Evolutionary conservation across 371 early-diverging fungal species (phyloP).

Genomic region (Apophysomyces variabilis): DNA sequence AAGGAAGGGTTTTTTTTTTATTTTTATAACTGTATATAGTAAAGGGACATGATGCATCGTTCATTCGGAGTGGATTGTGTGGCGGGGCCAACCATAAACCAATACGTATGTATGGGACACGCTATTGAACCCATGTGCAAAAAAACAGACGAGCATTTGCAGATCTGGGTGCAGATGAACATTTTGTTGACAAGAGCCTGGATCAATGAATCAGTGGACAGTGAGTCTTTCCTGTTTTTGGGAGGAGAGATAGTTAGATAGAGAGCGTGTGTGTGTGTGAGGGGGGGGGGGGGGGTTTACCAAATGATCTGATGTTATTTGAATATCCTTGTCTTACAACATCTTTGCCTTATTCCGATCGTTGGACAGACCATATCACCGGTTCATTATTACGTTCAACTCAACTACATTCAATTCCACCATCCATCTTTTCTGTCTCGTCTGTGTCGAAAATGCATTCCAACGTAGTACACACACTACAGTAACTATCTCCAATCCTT

Average conservation of each 20-base stretch:
- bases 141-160: too few species aligned
- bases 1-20: not conserved
- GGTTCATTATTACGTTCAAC: not conserved
- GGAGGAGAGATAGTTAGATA: too few species aligned
- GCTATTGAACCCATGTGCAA: too few species aligned
- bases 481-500: too few species aligned
- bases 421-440: not conserved
- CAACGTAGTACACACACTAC: too few species aligned
- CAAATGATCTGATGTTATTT: slow-evolving; percentile 5
- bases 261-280: too few species aligned
- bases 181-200: not conserved
- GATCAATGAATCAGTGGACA: not conserved
- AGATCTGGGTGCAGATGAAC: too few species aligned
- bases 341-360: not conserved
- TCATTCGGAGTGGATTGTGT: not conserved
- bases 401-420: not conserved
- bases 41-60: not conserved
- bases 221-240: too few species aligned
- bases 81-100: not conserved
- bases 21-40: not conserved
- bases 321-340: not conserved
- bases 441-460: not conserved
- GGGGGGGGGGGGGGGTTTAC: too few species aligned
- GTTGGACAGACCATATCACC: slow-evolving; percentile 1
- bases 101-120: too few species aligned